Base-by-base conservation (phyloP, 768 basidiomycete genomes). In the Leucocoprinus birnbaumii region DNA sequence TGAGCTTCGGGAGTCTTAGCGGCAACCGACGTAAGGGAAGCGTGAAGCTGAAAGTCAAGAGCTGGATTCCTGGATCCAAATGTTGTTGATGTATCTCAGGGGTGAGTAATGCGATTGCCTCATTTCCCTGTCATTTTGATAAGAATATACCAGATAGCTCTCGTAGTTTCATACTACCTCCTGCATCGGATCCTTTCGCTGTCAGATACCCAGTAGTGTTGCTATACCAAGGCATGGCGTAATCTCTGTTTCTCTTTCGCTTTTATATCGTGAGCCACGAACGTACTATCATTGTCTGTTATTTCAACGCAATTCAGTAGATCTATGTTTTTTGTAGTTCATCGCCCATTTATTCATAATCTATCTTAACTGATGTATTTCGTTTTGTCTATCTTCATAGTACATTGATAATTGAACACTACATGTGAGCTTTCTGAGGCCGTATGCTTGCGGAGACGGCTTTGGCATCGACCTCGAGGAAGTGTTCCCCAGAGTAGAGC, bases 1-100 rank as follows among this genome's bases (percentile, higher is more conserved):
- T 94, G 62, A 92, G 91, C 66, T 91, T 92, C 67, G 90, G 89
- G 14, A 91, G 89, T 65, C 71, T 90, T 48, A 89, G 86, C 64
- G 83, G 80, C n/a, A 72, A 79, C 43, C 83, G 86, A 47, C 78
- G 77, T 65, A 77, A 77, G 62, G 82, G 80, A 59, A 69, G 80
- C n/a, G 77, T 84, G 53, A 87, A 77, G 65, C 67, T 89, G 47
- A 83, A 77, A 67, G 67, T 83, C 58, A 81, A 79, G 65, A 75
- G 73, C 53, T 85, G 85, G 84, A 63, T 88, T 49, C 85, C 87
- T 46, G 76, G 86, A 53, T 70, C 72, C 48, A 82, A 77, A 65
- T 91, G 89, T 67, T 91, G 89, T 48, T 51, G 38, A 51, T 53
- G 51, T 45, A 11, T 31, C 49, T 43, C 19, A 22, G 40, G 41